Percentiles rank a stretch among this genome's conserved stretches.
Evolutionary conservation across 208 protist genomes (phyloP).

Genomic region (Leishmania major): DNA sequence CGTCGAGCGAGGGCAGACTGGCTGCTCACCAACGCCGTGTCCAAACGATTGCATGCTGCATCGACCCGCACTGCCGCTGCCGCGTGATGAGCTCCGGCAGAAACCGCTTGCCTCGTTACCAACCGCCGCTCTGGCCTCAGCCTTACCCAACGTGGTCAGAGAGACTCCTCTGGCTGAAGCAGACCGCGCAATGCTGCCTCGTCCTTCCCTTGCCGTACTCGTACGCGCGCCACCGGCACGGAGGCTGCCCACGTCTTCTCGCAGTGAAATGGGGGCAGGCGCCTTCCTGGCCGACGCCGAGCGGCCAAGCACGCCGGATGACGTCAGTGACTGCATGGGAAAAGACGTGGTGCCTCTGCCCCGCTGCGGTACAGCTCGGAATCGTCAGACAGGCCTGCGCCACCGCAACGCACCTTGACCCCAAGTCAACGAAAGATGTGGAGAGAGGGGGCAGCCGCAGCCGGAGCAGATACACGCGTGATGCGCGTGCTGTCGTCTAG

Average conservation of each 20-base stretch:
- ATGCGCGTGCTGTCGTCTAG: neutral
- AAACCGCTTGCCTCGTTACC: neutral
- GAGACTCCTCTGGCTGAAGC: too few relatives aligned
- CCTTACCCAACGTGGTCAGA: neutral
- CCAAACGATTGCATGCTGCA: neutral
- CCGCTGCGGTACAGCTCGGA: neutral
- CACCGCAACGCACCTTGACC: neutral
- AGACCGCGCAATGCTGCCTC: neutral
- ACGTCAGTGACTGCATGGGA: conserved; percentile 4
- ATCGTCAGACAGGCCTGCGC: neutral
- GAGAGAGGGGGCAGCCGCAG: neutral
- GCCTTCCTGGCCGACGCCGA: neutral
- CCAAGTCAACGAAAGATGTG: neutral
- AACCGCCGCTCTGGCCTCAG: neutral
- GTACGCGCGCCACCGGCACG: neutral
- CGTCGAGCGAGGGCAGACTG: neutral
- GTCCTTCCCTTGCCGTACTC: neutral
- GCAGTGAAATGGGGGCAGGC: neutral
- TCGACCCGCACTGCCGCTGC: neutral
- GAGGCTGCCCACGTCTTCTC: neutral
- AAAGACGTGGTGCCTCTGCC: neutral
- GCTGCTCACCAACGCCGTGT: neutral
- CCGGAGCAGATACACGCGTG: neutral
- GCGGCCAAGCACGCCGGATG: neutral
- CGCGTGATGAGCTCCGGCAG: neutral